Evolutionary conservation across 2,329 filamentous ascomycete genomes (phyloP), one percentile per base, ranked within the genome.

Genomic region (Hymenoscyphus scutula): DNA sequence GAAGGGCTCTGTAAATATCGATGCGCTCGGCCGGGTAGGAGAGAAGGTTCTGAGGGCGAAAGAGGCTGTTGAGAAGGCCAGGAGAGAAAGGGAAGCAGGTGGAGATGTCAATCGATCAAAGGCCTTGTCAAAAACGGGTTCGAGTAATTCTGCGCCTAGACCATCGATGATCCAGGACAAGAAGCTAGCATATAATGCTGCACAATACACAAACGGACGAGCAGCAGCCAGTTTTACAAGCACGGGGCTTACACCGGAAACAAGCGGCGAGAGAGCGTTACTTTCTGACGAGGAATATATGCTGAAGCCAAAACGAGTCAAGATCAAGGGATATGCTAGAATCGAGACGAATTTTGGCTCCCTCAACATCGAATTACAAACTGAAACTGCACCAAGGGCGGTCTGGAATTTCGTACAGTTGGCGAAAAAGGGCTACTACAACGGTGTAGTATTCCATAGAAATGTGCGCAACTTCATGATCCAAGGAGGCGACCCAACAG

Each of bases 401-500:
- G 95, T 98, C 1, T 99, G 94, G 92, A 99, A 99, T 76, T 99
- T 99, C 73, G 85, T 96, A 59, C 88, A 90, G 61, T 80, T 99
- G 4, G 86, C 92, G 1, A 90, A 97, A 73, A 91, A 89, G 68
- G 94, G 94, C 0, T 97, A 97, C 77, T 99, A 98, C 79, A 87
- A 86, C 58, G 85, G 85, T 67, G 88, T 97, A 1, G 76, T 83
- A 13, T 99, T 99, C 74, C 95, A 99, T 76, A 87, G 95, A 66
- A 97, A 96, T 74, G 97, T 99, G 70, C 88, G 88, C 62, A 91
- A 90, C 70, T 99, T 99, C 75, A 99, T 99, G 95, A 91, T 99
- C 45, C 95, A 99, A 75, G 94, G 94, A 53, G 95, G 95, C 41
- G 95, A 99, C 74, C 95, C 95, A 0, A 91, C 92, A 0, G 94